A percentile compares a stretch with the other conserved stretches of the same genome.
phyloP scores from a whole-genome alignment of 2,329 filamentous ascomycete genomes.

The Alternaria arbusti region DNA sequence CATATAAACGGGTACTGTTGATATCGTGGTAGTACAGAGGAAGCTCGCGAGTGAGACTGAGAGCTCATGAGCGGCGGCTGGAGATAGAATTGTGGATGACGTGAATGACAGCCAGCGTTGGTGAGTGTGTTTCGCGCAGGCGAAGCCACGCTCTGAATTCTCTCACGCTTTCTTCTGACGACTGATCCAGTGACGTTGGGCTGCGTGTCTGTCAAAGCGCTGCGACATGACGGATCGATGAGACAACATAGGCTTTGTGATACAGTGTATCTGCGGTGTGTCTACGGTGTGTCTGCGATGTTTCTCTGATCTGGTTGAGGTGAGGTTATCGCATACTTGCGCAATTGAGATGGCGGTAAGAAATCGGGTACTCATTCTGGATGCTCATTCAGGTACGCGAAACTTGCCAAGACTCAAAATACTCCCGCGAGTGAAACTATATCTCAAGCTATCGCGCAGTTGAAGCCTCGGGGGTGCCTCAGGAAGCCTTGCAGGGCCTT shows the following conservation, averaged over 20 bases:
- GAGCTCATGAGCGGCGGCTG: neutral
- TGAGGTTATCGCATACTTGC: neutral
- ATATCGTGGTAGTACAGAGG: neutral
- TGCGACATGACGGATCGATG: neutral
- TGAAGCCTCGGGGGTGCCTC: conserved; percentile 19
- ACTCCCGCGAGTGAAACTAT: conserved; percentile 27
- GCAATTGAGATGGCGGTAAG: neutral
- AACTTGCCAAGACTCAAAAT: conserved; percentile 23
- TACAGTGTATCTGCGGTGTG: accelerated
- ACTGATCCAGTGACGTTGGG: neutral
- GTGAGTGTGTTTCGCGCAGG: neutral
- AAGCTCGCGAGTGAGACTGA: neutral
- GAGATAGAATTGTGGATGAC: neutral
- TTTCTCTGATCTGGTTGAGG: neutral
- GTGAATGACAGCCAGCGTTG: neutral
- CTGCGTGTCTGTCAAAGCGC: neutral
- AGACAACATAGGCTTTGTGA: neutral
- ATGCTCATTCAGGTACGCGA: neutral
- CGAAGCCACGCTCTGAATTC: neutral
- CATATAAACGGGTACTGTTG: too few relatives aligned
- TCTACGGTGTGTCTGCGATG: too few relatives aligned
- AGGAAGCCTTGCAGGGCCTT: conserved; percentile 19
- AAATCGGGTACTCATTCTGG: neutral
- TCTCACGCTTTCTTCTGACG: neutral
- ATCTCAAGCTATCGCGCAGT: conserved; percentile 27